Conservation (phyloP, 1,139 yeast genomes). For the Yamadazyma diddensiae region DNA sequence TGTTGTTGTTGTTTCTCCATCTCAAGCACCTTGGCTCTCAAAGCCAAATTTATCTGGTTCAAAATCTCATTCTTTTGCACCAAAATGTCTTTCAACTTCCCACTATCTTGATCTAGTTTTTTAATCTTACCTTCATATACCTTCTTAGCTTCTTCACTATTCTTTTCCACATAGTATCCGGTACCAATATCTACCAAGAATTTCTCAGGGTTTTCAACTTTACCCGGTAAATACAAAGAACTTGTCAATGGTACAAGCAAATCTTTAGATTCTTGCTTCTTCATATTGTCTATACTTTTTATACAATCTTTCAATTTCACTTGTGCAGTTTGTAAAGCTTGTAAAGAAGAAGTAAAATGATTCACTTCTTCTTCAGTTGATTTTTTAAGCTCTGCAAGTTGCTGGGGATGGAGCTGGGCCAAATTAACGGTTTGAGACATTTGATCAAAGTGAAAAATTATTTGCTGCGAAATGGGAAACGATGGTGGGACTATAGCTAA, state of each 20-base stretch:
- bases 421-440: conserved; percentile 48
- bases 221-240: conserved; percentile 88
- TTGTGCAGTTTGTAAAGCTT: conserved; percentile 82
- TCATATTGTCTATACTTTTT: conserved; percentile 60
- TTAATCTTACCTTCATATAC: conserved; percentile 75
- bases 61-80: conserved; percentile 57
- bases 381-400: conserved; percentile 77
- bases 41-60: conserved; percentile 51
- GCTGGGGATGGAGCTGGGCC: conserved; percentile 73
- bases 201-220: conserved; percentile 55
- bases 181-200: conserved; percentile 95
- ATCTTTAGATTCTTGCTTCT: conserved; percentile 43
- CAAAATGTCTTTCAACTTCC: conserved; percentile 71
- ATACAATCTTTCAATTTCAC: conserved; percentile 80
- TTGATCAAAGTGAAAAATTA: conserved; percentile 2
- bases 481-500: conserved; percentile 54
- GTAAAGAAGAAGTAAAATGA: conserved; percentile 80
- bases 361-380: conserved; percentile 83
- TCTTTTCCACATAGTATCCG: conserved; percentile 88
- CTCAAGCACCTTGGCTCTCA: conserved; percentile 44
- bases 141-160: conserved; percentile 58
- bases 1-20: conserved; percentile 32
- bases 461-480: conserved; percentile 34
- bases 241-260: conserved; percentile 85
- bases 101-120: conserved; percentile 70